These are phyloP conservation scores for Echinochloa phyllopogon DNA, from an alignment of 176 grass and related monocot genomes.

Conservation along the genomic window DNA sequence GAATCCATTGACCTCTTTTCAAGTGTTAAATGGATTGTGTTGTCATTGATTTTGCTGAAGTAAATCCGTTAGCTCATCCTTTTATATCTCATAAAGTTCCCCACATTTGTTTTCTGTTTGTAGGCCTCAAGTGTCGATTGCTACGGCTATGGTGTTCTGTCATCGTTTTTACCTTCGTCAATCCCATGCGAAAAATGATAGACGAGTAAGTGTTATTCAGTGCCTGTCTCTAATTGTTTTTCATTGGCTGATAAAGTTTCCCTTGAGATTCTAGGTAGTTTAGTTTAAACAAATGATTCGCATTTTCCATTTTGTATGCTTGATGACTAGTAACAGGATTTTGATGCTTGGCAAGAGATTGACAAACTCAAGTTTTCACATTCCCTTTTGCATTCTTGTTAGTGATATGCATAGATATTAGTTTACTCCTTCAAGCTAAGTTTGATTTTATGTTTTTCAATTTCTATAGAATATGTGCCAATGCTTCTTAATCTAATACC, in stretches of 20 bases:
- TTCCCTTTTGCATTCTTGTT: not conserved
- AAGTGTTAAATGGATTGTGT: constrained; percentile 13
- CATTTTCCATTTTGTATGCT: constrained; percentile 23
- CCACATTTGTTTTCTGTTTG: not conserved
- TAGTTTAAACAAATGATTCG: not conserved
- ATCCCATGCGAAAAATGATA: constrained; percentile 91
- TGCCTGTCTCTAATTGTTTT: constrained; percentile 14
- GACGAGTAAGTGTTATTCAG: constrained; percentile 72
- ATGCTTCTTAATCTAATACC: constrained; percentile 35
- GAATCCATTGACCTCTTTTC: not conserved
- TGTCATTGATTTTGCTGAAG: not conserved
- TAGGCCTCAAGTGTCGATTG: constrained; percentile 92
- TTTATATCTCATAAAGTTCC: constrained; percentile 3
- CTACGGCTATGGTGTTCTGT: constrained; percentile 93
- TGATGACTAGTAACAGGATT: not conserved
- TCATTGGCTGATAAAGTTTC: not conserved
- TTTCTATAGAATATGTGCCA: constrained; percentile 4
- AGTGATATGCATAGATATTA: not conserved
- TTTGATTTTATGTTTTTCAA: constrained; percentile 15
- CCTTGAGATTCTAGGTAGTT: constrained; percentile 17
- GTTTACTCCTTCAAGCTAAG: not conserved
- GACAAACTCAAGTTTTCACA: not conserved
- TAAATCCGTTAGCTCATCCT: not conserved
- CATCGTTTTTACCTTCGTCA: constrained; percentile 95
- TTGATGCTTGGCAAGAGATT: not conserved